These are phyloP conservation scores for Geranium rotundifolium DNA, from an alignment of 345 rosid genomes.

Conservation along the genomic window DNA sequence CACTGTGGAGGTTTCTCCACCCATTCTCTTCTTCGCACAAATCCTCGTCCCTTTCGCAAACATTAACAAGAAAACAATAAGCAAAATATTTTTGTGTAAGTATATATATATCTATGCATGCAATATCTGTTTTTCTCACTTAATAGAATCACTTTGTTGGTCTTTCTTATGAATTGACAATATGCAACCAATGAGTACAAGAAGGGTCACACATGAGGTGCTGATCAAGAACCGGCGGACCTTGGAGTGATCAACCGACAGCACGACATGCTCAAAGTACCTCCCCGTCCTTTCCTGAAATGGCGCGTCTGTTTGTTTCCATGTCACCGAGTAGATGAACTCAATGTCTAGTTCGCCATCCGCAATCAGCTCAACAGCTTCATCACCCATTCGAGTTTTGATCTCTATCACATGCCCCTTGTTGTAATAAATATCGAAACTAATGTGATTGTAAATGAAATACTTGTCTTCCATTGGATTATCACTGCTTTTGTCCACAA, in stretches of 20 bases:
- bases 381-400: not conserved
- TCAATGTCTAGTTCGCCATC: not conserved
- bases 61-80: too few relatives aligned
- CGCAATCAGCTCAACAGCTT: not conserved
- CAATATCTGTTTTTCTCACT: not conserved
- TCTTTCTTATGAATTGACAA: not conserved
- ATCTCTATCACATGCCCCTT: too few relatives aligned
- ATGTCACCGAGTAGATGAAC: not conserved
- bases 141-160: not conserved
- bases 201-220: not conserved
- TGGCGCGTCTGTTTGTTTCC: not conserved
- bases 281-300: not conserved
- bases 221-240: not conserved
- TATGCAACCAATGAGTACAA: not conserved
- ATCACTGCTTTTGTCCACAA: too few relatives aligned
- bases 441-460: too few relatives aligned
- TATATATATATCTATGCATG: not conserved
- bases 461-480: too few relatives aligned
- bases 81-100: too few relatives aligned
- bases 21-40: too few relatives aligned
- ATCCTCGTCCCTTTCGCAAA: too few relatives aligned
- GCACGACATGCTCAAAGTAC: not conserved
- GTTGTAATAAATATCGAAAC: too few relatives aligned
- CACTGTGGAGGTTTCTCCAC: too few relatives aligned
- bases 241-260: not conserved